Conservation (phyloP, 176 grass and related monocot species). For the Aechmea fasciata region DNA sequence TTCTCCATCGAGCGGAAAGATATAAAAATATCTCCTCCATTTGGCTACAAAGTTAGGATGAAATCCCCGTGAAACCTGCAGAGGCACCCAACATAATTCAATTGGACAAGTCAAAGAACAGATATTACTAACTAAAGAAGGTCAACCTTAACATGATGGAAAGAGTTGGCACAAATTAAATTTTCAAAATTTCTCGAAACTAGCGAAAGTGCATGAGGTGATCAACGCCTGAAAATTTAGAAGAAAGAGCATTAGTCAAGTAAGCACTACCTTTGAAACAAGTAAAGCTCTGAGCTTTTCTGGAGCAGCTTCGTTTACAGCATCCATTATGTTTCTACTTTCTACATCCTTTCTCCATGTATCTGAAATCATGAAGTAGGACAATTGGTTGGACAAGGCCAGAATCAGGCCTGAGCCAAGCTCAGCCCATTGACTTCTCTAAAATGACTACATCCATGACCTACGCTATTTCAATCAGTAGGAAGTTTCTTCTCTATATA, state of each 20-base stretch:
- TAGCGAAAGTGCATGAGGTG: too few species aligned
- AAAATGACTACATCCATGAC: too few species aligned
- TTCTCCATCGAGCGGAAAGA: constrained; percentile 67
- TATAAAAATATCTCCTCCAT: constrained; percentile 89
- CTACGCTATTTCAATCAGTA: too few species aligned
- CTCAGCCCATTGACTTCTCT: too few species aligned
- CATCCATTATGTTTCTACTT: constrained; percentile 37
- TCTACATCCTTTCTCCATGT: constrained; percentile 89
- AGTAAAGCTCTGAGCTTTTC: constrained; percentile 51
- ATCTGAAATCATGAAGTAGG: constrained; percentile 30
- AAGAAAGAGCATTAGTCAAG: not conserved
- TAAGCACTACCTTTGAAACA: constrained; percentile 51
- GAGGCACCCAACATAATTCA: not conserved
- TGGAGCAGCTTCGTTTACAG: constrained; percentile 47
- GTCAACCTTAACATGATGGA: too few species aligned
- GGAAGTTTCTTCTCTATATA: too few species aligned
- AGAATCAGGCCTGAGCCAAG: not conserved
- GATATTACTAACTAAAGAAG: not conserved
- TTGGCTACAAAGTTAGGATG: constrained; percentile 96
- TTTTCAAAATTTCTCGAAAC: not conserved
- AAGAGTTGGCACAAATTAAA: too few species aligned
- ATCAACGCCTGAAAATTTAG: not conserved
- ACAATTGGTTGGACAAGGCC: not conserved
- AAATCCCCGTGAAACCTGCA: constrained; percentile 79
- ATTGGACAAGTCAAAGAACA: not conserved